Conservation (phyloP, 106 monocot species). For the Acorus gramineus region DNA sequence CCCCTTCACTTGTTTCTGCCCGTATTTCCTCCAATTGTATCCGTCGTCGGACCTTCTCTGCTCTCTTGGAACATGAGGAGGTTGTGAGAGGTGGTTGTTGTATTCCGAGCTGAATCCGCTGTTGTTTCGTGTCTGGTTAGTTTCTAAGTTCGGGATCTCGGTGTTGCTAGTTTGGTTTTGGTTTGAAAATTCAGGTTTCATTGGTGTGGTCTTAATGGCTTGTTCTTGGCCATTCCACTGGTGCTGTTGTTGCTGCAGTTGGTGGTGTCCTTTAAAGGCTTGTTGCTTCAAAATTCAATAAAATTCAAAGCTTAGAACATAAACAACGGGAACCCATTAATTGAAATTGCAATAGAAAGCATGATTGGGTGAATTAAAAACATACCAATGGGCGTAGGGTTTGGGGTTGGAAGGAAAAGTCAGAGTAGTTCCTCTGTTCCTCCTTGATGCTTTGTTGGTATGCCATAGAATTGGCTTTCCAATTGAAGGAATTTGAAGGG, state of each 20-base stretch:
- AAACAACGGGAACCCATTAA: too few species aligned
- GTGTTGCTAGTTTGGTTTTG: too few species aligned
- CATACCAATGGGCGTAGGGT: neutral
- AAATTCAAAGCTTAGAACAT: slow-evolving; percentile 1
- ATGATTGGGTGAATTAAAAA: too few species aligned
- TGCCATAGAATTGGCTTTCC: slow-evolving; percentile 5
- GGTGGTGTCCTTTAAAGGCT: slow-evolving; percentile 1
- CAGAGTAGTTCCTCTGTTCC: slow-evolving; percentile 10
- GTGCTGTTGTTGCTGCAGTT: neutral
- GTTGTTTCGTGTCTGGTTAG: too few species aligned
- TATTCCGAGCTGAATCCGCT: too few species aligned
- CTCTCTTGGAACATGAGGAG: neutral
- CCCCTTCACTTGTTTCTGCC: slow-evolving; percentile 51
- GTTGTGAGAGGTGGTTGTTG: too few species aligned
- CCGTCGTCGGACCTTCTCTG: slow-evolving; percentile 39
- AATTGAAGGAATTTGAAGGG: slow-evolving; percentile 19
- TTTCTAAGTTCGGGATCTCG: too few species aligned
- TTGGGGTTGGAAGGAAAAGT: slow-evolving; percentile 40
- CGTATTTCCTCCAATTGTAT: slow-evolving; percentile 56
- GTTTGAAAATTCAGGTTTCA: too few species aligned
- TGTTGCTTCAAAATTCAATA: slow-evolving; percentile 6
- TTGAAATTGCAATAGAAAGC: too few species aligned
- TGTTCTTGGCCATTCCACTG: too few species aligned
- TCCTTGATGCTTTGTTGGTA: slow-evolving; percentile 18
- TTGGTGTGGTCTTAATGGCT: too few species aligned